These are phyloP conservation scores for Pisolithus albus DNA, from an alignment of 768 basidiomycete species.

Conservation along the genomic window DNA sequence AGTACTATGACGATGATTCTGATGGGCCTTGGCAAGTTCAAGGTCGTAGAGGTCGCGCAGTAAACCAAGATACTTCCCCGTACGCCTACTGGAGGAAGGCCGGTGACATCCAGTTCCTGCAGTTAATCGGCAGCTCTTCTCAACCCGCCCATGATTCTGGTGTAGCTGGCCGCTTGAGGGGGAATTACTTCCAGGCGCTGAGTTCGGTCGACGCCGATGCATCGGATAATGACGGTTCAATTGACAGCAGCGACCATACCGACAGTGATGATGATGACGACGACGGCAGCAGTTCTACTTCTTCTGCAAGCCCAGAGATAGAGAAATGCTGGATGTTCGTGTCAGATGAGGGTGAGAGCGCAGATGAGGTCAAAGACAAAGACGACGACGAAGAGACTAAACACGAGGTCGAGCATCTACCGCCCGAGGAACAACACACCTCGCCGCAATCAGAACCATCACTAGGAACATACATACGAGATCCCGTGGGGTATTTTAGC, in stretches of 20 bases:
- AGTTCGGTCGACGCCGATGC: neutral
- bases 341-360: neutral
- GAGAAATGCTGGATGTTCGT: constrained; percentile 29
- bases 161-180: constrained; percentile 2
- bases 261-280: constrained; percentile 11
- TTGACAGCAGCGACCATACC: constrained; percentile 4
- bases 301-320: constrained; percentile 5
- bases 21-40: constrained; percentile 30
- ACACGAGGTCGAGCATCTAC: neutral
- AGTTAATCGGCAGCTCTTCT: constrained; percentile 1
- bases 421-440: neutral
- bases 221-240: neutral
- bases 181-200: constrained; percentile 16
- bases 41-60: constrained; percentile 20
- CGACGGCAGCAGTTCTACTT: neutral
- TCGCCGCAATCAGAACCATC: neutral
- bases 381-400: neutral
- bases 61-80: constrained; percentile 21
- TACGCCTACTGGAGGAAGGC: constrained; percentile 49
- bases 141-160: neutral
- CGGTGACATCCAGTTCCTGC: constrained; percentile 43
- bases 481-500: constrained; percentile 31
- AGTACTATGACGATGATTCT: constrained; percentile 10
- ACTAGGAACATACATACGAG: constrained; percentile 13
- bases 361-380: neutral